phyloP scores from a whole-genome alignment of 352 stramenopile species.

The Peronospora belbahrii region DNA sequence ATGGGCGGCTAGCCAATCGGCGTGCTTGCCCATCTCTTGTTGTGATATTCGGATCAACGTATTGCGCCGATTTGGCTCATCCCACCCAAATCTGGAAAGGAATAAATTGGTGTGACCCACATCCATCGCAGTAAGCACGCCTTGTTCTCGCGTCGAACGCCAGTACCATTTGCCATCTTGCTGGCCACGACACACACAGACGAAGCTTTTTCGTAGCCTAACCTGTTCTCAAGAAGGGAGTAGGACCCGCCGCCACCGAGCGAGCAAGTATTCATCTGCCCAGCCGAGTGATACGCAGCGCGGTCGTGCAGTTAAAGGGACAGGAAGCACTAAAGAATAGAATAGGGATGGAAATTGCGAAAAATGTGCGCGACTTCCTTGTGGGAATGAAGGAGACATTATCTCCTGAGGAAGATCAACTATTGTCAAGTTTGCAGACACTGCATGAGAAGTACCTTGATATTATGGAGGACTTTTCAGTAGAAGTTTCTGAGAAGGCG shows the following conservation, averaged over 20 bases:
- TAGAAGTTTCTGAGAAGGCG: slow-evolving; percentile 42
- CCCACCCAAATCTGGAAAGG: slow-evolving; percentile 28
- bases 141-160: slow-evolving; percentile 15
- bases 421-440: slow-evolving; percentile 56
- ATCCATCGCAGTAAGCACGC: background rate
- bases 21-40: slow-evolving; percentile 21
- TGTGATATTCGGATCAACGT: slow-evolving; percentile 20
- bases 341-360: slow-evolving; percentile 67
- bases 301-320: slow-evolving; percentile 11
- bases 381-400: slow-evolving; percentile 72
- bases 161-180: slow-evolving; percentile 38
- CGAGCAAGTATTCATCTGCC: slow-evolving; percentile 9
- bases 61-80: slow-evolving; percentile 18
- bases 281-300: slow-evolving; percentile 1
- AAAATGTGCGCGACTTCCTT: slow-evolving; percentile 73
- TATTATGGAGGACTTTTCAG: slow-evolving; percentile 63
- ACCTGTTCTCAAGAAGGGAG: slow-evolving; percentile 8
- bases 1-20: slow-evolving; percentile 9
- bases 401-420: slow-evolving; percentile 57
- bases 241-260: slow-evolving; percentile 13
- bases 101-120: slow-evolving; percentile 26
- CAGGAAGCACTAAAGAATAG: slow-evolving; percentile 10
- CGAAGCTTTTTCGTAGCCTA: slow-evolving; percentile 8
- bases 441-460: slow-evolving; percentile 61
- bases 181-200: slow-evolving; percentile 30